Evolutionary conservation across 768 basidiomycete species (phyloP), one percentile per base, ranked within the genome.

Genomic region (Suillus cothurnatus): DNA sequence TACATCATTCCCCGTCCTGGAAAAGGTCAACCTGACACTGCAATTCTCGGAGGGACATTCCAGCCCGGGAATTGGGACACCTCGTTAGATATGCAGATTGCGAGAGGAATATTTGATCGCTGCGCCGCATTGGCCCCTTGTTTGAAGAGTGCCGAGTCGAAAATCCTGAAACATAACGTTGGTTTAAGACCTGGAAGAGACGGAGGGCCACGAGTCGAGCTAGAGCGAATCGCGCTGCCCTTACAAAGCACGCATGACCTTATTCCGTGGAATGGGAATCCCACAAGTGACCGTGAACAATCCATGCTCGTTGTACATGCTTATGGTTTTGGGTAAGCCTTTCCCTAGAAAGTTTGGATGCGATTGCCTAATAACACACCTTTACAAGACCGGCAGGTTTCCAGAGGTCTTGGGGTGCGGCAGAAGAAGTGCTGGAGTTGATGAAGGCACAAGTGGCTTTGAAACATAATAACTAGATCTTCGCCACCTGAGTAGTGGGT

Each of bases 1-100:
- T 90, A 91, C 73, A 82, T 90, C 68, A 90, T 91, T 68, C 88
- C 89, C 23, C 82, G 89, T 26, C 82, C 86, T 17, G 81, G 81
- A 64, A 39, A 2, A 45, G 69, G 75, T 59, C 71, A 85, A 31
- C 76, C 79, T 6, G 81, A 84, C 28, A 76, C 79, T 58, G 80
- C 81, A 39, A 78, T 89, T 61, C 72, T 87, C 17, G 89, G 89
- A 14, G 89, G 89, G 0, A 88, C 84, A 6, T 87, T 81, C 73
- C 74, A 84, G 59, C 6, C 66, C 71, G 61, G 79, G 79, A 80
- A 81, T 67, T 86, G 84, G 82, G 83, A 87, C 69, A 79, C 80
- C 7, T 84, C 86, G 9, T 69, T 83, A 68, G 73, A 83, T 68
- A 77, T 81, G 60, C 68, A 69, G 26, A 75, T 71, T 12, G 84